Percentiles rank a stretch among this genome's conserved stretches.
These are phyloP conservation scores for Musa balbisiana DNA, from an alignment of 202 grass and related monocot species.

Conservation along the genomic window DNA sequence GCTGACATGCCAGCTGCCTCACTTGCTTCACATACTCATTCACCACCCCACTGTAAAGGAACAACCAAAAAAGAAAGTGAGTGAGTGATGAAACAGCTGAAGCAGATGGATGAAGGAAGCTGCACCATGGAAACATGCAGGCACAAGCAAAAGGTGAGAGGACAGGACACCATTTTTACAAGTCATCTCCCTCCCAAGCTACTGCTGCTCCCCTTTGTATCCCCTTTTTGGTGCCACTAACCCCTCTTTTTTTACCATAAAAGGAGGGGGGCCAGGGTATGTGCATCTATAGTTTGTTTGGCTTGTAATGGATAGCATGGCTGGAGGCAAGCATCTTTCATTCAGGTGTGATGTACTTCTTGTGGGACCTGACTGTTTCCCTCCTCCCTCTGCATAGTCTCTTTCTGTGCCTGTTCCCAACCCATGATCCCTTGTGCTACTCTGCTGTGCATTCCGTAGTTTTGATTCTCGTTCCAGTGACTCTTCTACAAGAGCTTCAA, in stretches of 20 bases:
- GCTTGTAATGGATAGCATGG: background rate
- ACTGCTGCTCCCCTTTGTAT: too few relatives aligned
- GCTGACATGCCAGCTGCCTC: conserved; percentile 45
- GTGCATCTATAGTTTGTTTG: background rate
- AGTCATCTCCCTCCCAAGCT: too few relatives aligned
- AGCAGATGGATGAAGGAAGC: too few relatives aligned
- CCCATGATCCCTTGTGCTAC: background rate
- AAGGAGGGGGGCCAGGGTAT: too few relatives aligned
- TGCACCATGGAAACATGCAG: too few relatives aligned
- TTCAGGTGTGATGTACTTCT: background rate
- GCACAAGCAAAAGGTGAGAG: too few relatives aligned
- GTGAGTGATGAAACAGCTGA: background rate
- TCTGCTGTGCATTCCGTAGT: too few relatives aligned
- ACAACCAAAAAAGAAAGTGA: background rate
- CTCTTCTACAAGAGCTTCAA: too few relatives aligned
- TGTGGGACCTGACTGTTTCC: background rate
- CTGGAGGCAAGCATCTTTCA: background rate
- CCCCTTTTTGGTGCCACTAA: too few relatives aligned
- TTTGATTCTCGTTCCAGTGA: too few relatives aligned
- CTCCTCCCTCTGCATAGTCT: background rate
- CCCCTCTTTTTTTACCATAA: too few relatives aligned
- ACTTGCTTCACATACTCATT: conserved; percentile 67
- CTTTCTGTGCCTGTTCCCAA: background rate
- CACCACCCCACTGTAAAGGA: conserved; percentile 42
- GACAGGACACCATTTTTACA: too few relatives aligned